Evolutionary conservation across 345 rosid genomes (phyloP), one percentile per base, ranked within the genome.

Genomic region (Fremontodendron californicum): DNA sequence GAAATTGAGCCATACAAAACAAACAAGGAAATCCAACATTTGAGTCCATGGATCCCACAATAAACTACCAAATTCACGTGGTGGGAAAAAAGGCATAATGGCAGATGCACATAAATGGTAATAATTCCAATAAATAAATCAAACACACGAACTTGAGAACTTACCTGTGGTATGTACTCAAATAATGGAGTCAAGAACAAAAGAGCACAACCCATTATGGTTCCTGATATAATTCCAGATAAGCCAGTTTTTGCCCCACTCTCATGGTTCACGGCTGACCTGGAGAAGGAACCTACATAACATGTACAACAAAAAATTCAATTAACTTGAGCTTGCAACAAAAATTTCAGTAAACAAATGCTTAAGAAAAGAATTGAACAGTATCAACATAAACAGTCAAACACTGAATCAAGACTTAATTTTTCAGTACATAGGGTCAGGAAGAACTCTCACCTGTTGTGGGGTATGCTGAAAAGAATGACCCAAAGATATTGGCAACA

Each of bases 221-320:
- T 83, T 79, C 98, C 98, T 37, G 97, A 81, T 78, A 96, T 29
- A 82, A 94, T 55, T 78, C 97, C 98, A 51, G 99, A 87, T 74
- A 96, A 78, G 74, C 99, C 97, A 15, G 98, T 87, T 88, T 87
- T 96, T 19, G 98, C 97, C 76, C 98, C 99, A 84, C 94, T 92
- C 81, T 93, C 99, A 81, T 92, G 92, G 85, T 88, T 96, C 80
- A 94, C 99, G 25, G 99, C 99, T 78, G 99, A 96, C 86, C 99
- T 87, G 73, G 99, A 96, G 83, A 96, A 96, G 75, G 98, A 96
- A 78, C 98, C 98, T 94, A 84, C 81, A 80, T 81, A 74, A 74
- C 76, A 79, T 78, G 62, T 81, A 83, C 46, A 81, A 84, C 57
- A 19, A 70, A 46, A 46, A 46, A 8, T n/a, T 29, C 25, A 45